These are phyloP conservation scores for Fusarium hainanense DNA, from an alignment of 2,329 filamentous ascomycete species.

Conservation along the genomic window DNA sequence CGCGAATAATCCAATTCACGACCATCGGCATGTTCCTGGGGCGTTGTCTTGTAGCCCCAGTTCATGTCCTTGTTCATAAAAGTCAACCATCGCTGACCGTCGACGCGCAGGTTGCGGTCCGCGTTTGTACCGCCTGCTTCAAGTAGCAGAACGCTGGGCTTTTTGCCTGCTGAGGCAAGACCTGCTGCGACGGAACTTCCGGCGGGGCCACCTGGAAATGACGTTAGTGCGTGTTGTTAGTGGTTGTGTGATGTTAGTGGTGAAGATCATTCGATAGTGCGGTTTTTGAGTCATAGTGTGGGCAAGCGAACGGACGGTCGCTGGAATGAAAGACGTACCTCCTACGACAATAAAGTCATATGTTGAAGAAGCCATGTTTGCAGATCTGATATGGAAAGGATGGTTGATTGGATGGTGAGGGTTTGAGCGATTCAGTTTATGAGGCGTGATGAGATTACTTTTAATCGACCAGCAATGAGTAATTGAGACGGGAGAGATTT, in stretches of 20 bases:
- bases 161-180: constrained; percentile 59
- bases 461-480: not conserved
- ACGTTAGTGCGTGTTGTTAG: not conserved
- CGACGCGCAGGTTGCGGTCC: constrained; percentile 58
- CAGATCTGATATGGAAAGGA: not conserved
- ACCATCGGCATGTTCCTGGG: constrained; percentile 57
- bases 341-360: constrained; percentile 41
- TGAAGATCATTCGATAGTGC: not conserved
- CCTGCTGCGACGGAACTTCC: constrained; percentile 66
- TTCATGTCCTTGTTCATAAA: constrained; percentile 62
- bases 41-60: constrained; percentile 63
- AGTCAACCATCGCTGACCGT: constrained; percentile 66
- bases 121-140: constrained; percentile 68
- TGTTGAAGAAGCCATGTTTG: constrained; percentile 12
- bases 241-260: not conserved
- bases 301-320: not conserved
- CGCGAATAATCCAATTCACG: constrained; percentile 62
- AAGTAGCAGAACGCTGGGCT: constrained; percentile 67
- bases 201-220: constrained; percentile 60
- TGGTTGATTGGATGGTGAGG: not conserved
- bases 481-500: not conserved
- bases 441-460: not conserved
- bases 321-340: constrained; percentile 21
- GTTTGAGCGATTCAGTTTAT: not conserved
- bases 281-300: not conserved